phyloP scores from a whole-genome alignment of 2,329 filamentous ascomycete genomes.

The Macrophomina phaseolina region DNA sequence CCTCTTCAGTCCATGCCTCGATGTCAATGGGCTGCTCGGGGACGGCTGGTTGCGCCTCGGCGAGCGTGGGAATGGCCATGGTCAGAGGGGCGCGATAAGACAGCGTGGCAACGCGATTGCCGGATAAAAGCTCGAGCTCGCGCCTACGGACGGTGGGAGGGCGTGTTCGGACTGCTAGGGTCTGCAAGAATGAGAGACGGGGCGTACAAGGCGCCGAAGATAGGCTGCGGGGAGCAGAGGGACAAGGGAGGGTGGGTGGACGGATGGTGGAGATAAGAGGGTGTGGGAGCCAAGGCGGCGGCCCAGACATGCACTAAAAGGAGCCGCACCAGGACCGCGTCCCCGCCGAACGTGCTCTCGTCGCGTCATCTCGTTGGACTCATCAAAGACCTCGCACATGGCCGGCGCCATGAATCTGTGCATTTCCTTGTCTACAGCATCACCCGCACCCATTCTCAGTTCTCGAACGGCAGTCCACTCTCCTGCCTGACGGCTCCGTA shows the following conservation, averaged over 20 bases:
- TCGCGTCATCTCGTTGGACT: constrained; percentile 12
- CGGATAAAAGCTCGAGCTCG: not conserved
- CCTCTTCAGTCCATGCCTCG: constrained; percentile 56
- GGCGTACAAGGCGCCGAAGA: not conserved
- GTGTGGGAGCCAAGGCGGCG: not conserved
- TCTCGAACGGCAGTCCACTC: constrained; percentile 76
- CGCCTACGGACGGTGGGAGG: not conserved
- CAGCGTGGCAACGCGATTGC: constrained; percentile 1
- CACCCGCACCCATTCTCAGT: constrained; percentile 37
- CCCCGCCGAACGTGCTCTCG: constrained; percentile 5
- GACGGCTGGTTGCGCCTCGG: not conserved
- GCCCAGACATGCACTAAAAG: not conserved
- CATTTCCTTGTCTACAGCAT: not conserved
- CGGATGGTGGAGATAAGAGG: constrained; percentile 10
- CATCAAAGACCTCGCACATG: not conserved
- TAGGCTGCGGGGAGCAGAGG: not conserved
- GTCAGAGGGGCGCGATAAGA: constrained; percentile 10
- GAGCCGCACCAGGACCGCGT: constrained; percentile 2
- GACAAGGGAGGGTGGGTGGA: not conserved
- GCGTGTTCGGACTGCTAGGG: no score
- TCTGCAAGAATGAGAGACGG: not conserved
- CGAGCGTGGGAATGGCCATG: not conserved
- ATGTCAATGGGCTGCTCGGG: constrained; percentile 44
- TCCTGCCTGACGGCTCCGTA: constrained; percentile 81
- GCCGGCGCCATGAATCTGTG: not conserved